Evolutionary conservation across 495 filamentous ascomycete genomes (phyloP).

Genomic region (Hypoxylon trugodes): DNA sequence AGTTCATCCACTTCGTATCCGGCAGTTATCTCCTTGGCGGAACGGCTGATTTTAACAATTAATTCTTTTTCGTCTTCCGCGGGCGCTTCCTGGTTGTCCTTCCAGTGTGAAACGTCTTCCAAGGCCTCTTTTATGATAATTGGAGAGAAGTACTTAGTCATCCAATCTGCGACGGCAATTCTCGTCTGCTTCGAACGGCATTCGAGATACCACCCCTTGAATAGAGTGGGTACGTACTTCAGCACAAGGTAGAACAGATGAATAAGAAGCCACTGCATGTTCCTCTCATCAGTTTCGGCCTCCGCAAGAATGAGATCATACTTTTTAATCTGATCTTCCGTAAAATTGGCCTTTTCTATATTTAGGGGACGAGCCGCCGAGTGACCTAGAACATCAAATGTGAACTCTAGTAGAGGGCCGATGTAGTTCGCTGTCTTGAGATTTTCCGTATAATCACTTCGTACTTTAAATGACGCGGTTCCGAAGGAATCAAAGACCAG

Average conservation of each 20-base stretch:
- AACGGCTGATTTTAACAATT: constrained; percentile 72
- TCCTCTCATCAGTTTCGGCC: constrained; percentile 66
- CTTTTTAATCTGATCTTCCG: constrained; percentile 68
- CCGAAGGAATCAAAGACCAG: constrained; percentile 88
- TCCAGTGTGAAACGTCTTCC: constrained; percentile 76
- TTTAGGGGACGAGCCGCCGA: constrained; percentile 71
- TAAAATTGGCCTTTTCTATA: constrained; percentile 54
- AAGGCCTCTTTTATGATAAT: constrained; percentile 77
- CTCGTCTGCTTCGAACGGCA: constrained; percentile 77
- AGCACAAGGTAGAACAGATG: constrained; percentile 87
- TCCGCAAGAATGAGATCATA: constrained; percentile 67
- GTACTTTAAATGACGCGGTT: constrained; percentile 80
- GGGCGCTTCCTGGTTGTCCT: constrained; percentile 58
- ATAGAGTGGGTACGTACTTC: constrained; percentile 75
- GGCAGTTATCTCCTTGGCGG: constrained; percentile 77
- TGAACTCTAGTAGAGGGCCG: constrained; percentile 74
- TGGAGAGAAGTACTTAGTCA: constrained; percentile 85
- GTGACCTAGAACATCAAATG: constrained; percentile 82
- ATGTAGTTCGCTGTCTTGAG: constrained; percentile 79
- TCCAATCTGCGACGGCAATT: constrained; percentile 79
- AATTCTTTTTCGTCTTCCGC: constrained; percentile 75
- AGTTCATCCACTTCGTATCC: constrained; percentile 89
- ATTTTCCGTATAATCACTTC: constrained; percentile 76
- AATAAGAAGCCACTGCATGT: constrained; percentile 81
- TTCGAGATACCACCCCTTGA: constrained; percentile 88